Conservation (phyloP, 345 rosid species). For the Rubroshorea leprosula region DNA sequence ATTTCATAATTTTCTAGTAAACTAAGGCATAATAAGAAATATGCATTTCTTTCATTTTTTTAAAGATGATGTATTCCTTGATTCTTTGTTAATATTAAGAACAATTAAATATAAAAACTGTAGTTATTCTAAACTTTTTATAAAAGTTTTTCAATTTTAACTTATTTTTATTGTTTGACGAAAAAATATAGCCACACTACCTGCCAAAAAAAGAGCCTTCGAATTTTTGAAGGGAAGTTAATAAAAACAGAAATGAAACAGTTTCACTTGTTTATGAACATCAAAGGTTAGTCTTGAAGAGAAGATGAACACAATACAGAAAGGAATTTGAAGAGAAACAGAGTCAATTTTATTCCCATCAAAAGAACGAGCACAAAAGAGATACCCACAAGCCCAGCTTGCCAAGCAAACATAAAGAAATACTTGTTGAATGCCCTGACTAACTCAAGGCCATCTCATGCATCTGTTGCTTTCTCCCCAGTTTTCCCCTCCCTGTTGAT, state of each 20-base stretch:
- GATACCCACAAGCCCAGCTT: slow-evolving; percentile 2
- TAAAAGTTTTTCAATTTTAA: too few species aligned
- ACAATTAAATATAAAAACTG: too few species aligned
- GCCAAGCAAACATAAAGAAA: slow-evolving; percentile 2
- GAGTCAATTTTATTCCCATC: slow-evolving; percentile 5
- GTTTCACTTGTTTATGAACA: not conserved
- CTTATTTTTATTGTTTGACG: too few species aligned
- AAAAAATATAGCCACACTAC: too few species aligned
- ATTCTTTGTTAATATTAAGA: too few species aligned
- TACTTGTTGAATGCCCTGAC: slow-evolving; percentile 6
- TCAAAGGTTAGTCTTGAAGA: not conserved
- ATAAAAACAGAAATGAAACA: not conserved
- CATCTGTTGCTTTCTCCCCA: not conserved
- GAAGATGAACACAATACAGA: not conserved
- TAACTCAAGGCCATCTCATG: not conserved
- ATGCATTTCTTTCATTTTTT: too few species aligned
- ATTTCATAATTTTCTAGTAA: too few species aligned
- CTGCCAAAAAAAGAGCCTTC: too few species aligned
- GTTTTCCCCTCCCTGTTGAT: not conserved
- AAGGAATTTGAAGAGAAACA: not conserved
- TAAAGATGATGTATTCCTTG: too few species aligned
- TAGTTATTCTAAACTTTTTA: too few species aligned
- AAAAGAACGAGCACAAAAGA: not conserved
- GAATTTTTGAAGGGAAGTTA: too few species aligned
- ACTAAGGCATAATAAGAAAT: too few species aligned